Evolutionary conservation across 1,284 basidiomycete species (phyloP), one percentile per base, ranked within the genome.

Genomic region (Ganoderma boninense): DNA sequence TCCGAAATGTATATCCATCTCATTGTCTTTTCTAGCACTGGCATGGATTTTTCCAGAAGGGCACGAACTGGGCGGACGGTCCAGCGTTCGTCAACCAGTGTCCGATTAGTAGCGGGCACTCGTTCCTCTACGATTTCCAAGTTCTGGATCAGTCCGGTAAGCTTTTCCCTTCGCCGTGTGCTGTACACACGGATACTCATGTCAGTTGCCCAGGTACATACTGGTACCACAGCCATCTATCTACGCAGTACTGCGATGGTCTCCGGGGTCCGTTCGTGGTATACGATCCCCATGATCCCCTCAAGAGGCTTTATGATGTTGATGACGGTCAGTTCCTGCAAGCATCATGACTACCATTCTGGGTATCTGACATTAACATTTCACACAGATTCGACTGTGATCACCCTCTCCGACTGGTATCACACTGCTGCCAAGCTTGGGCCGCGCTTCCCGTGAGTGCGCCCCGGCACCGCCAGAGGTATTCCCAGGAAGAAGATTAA

Each of bases 1-100:
- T 35, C 4, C 5, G 23, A 18, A 16, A n/a, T 18, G 26, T 16
- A 14, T 20, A 43, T 44, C 60, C 10, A n/a, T n/a, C 20, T 35
- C 29, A n/a, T 35, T 26, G 52, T 62, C 14, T 57, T 10, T 42
- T 66, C 10, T 42, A 82, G 80, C 82, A 83, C 67, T 82, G 82
- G 82, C 81, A 82, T 42, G 80, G 80, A 2, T 65, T 82, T 52
- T 79, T 78, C 59, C 81, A 75, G 77, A 74, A 67, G 64, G 75
- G 74, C 73, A 79, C 80, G 0, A 79, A 75, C 59, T 79, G 77
- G 71, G 80, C 79, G 6, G 82, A 82, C 42, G 81, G 82, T 10
- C 70, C 75, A 6, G 75, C 80, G 0, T 81, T 81, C 62, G 79
- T 87, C 38, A 84, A 80, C 54, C 86, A 87, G 73, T 90, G 89